A percentile compares a stretch with the other conserved stretches of the same genome.
Conservation (phyloP, 2,329 filamentous ascomycete genomes). For the Dactylellina haptotyla region DNA sequence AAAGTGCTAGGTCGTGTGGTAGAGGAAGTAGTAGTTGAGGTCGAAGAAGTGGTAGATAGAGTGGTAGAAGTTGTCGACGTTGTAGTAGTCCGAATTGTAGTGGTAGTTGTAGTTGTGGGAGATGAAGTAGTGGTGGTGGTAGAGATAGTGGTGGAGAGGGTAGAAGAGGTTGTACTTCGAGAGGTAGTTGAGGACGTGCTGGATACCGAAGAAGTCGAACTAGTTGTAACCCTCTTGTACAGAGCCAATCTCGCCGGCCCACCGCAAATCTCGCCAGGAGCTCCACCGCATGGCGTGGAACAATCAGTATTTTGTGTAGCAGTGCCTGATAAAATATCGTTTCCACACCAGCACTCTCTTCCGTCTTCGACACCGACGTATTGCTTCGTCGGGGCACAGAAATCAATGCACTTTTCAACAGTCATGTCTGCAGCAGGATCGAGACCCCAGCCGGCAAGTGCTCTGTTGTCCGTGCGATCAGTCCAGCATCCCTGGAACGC, state of each 20-base stretch:
- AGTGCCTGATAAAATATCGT: constrained; percentile 13
- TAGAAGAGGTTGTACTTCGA: background rate
- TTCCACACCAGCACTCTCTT: constrained; percentile 68
- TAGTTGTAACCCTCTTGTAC: constrained; percentile 52
- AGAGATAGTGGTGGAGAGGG: background rate
- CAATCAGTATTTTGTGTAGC: constrained; percentile 47
- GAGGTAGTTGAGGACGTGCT: background rate
- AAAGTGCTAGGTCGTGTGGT: too few species aligned
- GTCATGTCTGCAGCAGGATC: constrained; percentile 64
- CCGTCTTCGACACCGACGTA: constrained; percentile 71
- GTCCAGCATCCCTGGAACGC: constrained; percentile 31
- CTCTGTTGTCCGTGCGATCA: constrained; percentile 21
- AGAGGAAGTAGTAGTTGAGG: background rate
- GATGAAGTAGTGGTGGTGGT: background rate
- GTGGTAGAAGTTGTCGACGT: background rate
- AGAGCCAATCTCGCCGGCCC: constrained; percentile 54
- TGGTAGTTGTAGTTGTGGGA: background rate
- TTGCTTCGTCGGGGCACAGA: constrained; percentile 63
- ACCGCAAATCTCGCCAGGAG: constrained; percentile 56
- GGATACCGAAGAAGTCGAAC: background rate
- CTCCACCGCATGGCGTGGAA: constrained; percentile 56
- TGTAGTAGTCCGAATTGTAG: background rate
- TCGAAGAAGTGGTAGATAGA: background rate
- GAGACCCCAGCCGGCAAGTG: constrained; percentile 38
- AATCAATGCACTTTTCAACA: constrained; percentile 67